phyloP scores from a whole-genome alignment of 2,329 filamentous ascomycete genomes.

The Sclerotiophoma versabilis region DNA sequence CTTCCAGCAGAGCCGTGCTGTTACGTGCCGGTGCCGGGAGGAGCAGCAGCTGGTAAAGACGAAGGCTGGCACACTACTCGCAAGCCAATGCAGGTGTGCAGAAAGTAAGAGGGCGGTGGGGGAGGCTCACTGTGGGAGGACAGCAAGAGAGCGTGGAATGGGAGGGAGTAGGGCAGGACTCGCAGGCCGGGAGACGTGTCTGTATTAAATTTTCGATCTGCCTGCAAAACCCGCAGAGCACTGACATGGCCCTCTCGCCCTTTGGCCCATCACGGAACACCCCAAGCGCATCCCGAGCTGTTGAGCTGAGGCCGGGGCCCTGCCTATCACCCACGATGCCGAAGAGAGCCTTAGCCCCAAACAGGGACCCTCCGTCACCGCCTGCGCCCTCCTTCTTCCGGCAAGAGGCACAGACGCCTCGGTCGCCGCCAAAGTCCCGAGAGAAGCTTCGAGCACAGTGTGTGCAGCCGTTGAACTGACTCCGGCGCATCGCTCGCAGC shows the following conservation, averaged over 20 bases:
- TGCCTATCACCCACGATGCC: constrained; percentile 40
- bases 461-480: background rate
- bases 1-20: constrained; percentile 4
- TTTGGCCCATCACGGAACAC: constrained; percentile 23
- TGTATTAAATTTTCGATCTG: constrained; percentile 38
- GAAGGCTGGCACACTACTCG: constrained; percentile 9
- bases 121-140: constrained; percentile 16
- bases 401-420: constrained; percentile 24
- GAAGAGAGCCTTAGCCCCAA: constrained; percentile 30
- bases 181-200: constrained; percentile 16
- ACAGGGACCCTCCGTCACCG: constrained; percentile 7
- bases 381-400: constrained; percentile 12
- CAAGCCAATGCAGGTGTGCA: constrained; percentile 14
- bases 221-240: constrained; percentile 15
- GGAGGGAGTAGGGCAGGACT: constrained; percentile 14
- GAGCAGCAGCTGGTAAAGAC: constrained; percentile 15
- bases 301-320: constrained; percentile 43
- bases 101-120: background rate
- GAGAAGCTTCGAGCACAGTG: constrained; percentile 11
- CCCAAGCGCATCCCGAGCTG: constrained; percentile 46
- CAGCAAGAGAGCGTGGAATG: constrained; percentile 8
- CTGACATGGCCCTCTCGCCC: constrained; percentile 8
- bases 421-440: constrained; percentile 11
- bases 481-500: background rate
- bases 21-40: constrained; percentile 15